These are phyloP conservation scores for Trichoderma sp. DNA, from an alignment of 2,329 filamentous ascomycete species.

Conservation along the genomic window DNA sequence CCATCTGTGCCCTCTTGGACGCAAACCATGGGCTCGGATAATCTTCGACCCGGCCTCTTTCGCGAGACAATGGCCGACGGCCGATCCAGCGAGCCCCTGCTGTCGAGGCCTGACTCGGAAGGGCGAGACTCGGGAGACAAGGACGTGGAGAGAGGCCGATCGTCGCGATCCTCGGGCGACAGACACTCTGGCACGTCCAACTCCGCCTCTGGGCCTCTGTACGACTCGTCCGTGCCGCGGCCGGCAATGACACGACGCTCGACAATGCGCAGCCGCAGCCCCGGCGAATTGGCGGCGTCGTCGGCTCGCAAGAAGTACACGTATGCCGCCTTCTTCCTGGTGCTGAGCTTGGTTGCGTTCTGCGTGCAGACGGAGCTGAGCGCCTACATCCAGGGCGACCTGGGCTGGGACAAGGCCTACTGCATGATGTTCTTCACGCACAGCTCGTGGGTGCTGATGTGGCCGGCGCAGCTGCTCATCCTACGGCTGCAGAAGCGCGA, in stretches of 20 bases:
- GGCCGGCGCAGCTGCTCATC: constrained; percentile 78
- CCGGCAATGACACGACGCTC: constrained; percentile 45
- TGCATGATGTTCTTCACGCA: constrained; percentile 99
- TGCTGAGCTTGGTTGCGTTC: constrained; percentile 81
- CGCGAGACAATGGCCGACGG: constrained; percentile 44
- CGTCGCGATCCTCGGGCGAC: constrained; percentile 17
- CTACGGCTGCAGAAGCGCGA: constrained; percentile 76
- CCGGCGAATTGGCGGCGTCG: constrained; percentile 45
- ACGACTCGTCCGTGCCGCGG: constrained; percentile 23
- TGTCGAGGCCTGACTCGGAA: constrained; percentile 35
- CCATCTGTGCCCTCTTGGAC: constrained; percentile 1
- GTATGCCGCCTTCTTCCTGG: constrained; percentile 79
- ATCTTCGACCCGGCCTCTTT: constrained; percentile 42
- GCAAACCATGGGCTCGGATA: constrained; percentile 41
- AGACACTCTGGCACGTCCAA: constrained; percentile 18
- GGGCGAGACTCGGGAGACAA: constrained; percentile 26
- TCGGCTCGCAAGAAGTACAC: constrained; percentile 76
- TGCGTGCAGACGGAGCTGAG: constrained; percentile 94
- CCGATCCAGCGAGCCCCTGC: constrained; percentile 42
- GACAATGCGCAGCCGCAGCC: constrained; percentile 74
- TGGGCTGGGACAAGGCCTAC: constrained; percentile 98
- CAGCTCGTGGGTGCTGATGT: constrained; percentile 86
- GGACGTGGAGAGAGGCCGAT: constrained; percentile 13
- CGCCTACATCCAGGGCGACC: constrained; percentile 86
- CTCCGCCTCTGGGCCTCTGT: constrained; percentile 23